Percentiles rank a stretch among this genome's conserved stretches.
Evolutionary conservation across 176 grass and related monocot genomes (phyloP).

Genomic region (Urochloa ruziziensis): DNA sequence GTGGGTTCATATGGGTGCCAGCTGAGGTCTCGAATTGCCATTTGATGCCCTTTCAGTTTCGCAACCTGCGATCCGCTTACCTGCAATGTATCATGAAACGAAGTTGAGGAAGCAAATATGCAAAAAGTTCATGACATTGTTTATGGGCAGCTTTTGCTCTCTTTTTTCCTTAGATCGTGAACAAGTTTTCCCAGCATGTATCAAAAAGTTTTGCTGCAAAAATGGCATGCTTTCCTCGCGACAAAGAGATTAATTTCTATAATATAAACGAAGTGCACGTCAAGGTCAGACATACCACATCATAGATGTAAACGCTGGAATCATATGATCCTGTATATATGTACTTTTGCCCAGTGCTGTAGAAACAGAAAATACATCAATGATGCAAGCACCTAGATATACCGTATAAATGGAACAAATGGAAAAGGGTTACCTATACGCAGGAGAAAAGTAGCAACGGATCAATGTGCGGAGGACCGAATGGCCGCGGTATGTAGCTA

Average conservation of each 20-base stretch:
- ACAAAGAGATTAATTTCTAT: neutral
- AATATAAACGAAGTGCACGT: neutral
- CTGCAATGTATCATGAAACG: constrained; percentile 44
- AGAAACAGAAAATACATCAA: constrained; percentile 23
- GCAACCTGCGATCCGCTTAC: constrained; percentile 61
- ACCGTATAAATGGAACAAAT: neutral
- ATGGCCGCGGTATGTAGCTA: constrained; percentile 85
- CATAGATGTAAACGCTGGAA: constrained; percentile 65
- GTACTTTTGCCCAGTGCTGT: constrained; percentile 77
- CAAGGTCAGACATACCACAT: constrained; percentile 48
- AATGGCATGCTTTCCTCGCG: neutral
- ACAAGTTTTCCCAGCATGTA: neutral
- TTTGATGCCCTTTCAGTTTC: constrained; percentile 50
- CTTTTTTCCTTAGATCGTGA: neutral
- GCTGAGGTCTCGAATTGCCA: constrained; percentile 72
- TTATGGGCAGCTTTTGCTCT: neutral
- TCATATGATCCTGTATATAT: constrained; percentile 91
- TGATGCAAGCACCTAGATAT: constrained; percentile 6
- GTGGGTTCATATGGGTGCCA: constrained; percentile 77
- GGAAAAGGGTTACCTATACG: constrained; percentile 42
- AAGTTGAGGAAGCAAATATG: constrained; percentile 7
- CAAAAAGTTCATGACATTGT: neutral
- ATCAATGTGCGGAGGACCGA: constrained; percentile 82
- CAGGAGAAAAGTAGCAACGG: constrained; percentile 83
- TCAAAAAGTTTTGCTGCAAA: neutral